Evolutionary conservation across 139 green algal species (phyloP).

Genomic region (Micractinium conductrix): DNA sequence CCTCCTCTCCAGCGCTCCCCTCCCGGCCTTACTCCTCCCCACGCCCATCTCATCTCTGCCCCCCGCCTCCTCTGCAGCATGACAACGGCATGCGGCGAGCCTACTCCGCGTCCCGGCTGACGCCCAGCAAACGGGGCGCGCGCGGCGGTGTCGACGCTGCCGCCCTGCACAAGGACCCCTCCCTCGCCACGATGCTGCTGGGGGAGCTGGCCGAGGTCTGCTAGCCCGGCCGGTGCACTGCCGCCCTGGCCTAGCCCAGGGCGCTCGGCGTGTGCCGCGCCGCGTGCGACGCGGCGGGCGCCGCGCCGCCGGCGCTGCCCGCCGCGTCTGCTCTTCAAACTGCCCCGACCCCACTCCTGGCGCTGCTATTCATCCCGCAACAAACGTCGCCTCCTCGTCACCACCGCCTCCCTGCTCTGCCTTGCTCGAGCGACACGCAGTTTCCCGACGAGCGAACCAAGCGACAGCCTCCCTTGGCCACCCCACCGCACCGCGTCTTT

Average conservation of each 20-base stretch:
- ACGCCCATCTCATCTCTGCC: neutral
- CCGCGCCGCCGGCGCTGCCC: too few species aligned
- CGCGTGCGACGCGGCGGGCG: too few species aligned
- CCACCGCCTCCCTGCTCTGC: too few species aligned
- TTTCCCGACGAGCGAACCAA: too few species aligned
- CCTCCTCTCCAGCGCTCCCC: neutral
- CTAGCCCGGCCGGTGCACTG: neutral
- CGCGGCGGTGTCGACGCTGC: neutral
- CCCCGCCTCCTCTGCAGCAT: neutral
- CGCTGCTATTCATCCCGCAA: too few species aligned
- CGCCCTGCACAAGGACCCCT: constrained; percentile 30
- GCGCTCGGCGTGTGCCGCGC: neutral
- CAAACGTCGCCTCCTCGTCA: too few species aligned
- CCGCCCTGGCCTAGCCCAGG: neutral
- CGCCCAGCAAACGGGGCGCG: neutral
- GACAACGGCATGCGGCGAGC: constrained; percentile 30
- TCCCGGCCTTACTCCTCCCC: neutral
- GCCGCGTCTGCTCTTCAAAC: too few species aligned
- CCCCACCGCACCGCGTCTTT: too few species aligned
- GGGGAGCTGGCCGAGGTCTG: constrained; percentile 42
- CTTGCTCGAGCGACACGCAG: too few species aligned
- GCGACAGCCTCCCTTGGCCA: too few species aligned
- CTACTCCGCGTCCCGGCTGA: neutral
- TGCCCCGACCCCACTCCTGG: too few species aligned
- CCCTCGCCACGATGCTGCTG: constrained; percentile 43